Evolutionary conservation across 2,329 filamentous ascomycete genomes (phyloP), one percentile per base, ranked within the genome.

Genomic region (Epichloe amarillans): DNA sequence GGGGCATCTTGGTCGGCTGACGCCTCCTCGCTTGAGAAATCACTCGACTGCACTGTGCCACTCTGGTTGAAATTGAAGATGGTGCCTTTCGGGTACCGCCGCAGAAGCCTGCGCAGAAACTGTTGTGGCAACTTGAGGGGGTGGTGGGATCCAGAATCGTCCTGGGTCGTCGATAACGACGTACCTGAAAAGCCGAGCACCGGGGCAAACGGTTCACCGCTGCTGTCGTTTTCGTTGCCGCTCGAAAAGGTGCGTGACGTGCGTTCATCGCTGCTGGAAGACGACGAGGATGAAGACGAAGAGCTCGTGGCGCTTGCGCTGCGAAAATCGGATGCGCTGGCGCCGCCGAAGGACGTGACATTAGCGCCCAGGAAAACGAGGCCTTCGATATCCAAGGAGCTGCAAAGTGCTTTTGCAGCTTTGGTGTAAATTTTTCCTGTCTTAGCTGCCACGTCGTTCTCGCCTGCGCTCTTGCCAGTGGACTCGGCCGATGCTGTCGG

Each of bases 21-120:
- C 49, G 50, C 26, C 17, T 60, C 56, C 1, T 65, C 57, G 4
- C 56, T 58, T 0, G 62, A 61, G 4, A 60, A 57, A 23, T 68
- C 63, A 10, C 61, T 61, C 0, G 60, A 58, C 4, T 64, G 62
- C 0, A 69, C 48, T 11, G 63, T 59, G 0, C 71, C 72, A 15
- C 66, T 57, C 5, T 62, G 61, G 15, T 68, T 68, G 26, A 71
- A 72, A 45, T 69, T 70, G 52, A 74, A 76, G 1, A 75, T 64
- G 46, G 68, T 68, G 0, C 74, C 75, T 10, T 62, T 60, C 0
- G 73, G 73, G 50, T 77, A 71, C 1, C 68, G 62, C 14, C 66
- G 65, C 1, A 76, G 58, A 3, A 77, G 64, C 2, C 61, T 62
- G 1, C 63, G 58, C 2, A 77, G 59, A 12, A 72, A 65, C 5